Evolutionary conservation across 495 filamentous ascomycete species (phyloP).

Genomic region (Entonaema liquescens): DNA sequence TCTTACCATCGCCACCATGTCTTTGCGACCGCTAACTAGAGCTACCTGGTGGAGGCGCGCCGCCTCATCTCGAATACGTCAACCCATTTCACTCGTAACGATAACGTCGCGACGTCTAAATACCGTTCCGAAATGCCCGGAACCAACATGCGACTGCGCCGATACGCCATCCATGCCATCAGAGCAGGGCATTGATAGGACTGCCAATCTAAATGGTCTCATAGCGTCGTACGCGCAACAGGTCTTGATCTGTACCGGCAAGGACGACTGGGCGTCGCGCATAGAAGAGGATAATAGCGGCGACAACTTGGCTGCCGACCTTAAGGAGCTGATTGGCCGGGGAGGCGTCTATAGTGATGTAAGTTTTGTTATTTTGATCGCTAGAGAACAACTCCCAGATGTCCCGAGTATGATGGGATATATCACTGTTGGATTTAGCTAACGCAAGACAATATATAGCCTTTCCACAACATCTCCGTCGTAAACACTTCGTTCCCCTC

Average conservation of each 20-base stretch:
- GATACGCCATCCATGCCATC: conserved; percentile 69
- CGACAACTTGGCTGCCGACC: conserved; percentile 71
- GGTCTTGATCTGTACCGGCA: conserved; percentile 81
- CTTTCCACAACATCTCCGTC: conserved; percentile 78
- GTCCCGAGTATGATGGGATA: neutral
- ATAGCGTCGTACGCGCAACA: conserved; percentile 85
- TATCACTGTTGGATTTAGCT: conserved; percentile 16
- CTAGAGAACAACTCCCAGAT: conserved; percentile 17
- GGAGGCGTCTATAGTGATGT: conserved; percentile 77
- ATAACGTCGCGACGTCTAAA: conserved; percentile 49
- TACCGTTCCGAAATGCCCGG: conserved; percentile 70
- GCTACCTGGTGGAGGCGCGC: conserved; percentile 28
- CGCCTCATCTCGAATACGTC: conserved; percentile 9
- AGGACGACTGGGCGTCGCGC: conserved; percentile 79
- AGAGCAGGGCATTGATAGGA: conserved; percentile 77
- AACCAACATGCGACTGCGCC: conserved; percentile 75
- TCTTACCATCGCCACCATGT: conserved; percentile 23
- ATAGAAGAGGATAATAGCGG: conserved; percentile 65
- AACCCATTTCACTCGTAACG: neutral
- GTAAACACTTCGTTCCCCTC: conserved; percentile 75
- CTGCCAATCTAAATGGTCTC: conserved; percentile 72
- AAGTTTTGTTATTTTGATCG: conserved; percentile 47
- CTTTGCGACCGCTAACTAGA: conserved; percentile 36
- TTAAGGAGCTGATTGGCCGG: conserved; percentile 73
- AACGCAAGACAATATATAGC: conserved; percentile 58